A percentile compares a stretch with the other conserved stretches of the same genome.
Conservation (phyloP, 257 asterid species). For the Nicotiana benthamiana region DNA sequence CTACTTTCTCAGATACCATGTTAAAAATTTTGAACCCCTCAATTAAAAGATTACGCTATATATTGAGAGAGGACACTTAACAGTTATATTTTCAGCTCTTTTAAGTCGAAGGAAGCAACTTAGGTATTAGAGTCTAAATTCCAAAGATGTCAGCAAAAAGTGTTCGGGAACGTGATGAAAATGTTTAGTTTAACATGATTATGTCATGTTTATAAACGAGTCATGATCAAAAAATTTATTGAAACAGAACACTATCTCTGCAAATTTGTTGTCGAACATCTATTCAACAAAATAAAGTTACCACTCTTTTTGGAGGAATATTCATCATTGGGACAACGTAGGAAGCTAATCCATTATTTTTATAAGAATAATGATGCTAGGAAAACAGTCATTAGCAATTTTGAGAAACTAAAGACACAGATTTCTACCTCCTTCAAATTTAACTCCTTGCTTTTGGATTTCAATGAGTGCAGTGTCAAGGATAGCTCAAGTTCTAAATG, state of each 20-base stretch:
- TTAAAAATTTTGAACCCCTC: background rate
- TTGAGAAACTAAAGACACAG: background rate
- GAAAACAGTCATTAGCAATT: background rate
- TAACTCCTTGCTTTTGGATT: slow-evolving; percentile 36
- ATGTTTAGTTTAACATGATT: background rate
- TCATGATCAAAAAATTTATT: background rate
- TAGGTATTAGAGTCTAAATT: background rate
- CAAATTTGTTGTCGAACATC: background rate
- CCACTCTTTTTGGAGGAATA: background rate
- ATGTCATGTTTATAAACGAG: background rate
- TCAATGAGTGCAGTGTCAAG: slow-evolving; percentile 44
- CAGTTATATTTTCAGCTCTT: background rate
- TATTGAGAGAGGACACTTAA: background rate
- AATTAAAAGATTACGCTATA: background rate
- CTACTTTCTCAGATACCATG: background rate
- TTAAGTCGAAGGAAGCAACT: background rate
- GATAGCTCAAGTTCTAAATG: slow-evolving; percentile 60
- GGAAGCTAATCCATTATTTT: background rate
- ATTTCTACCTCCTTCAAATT: slow-evolving; percentile 37
- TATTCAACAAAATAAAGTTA: background rate
- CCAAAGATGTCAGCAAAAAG: background rate
- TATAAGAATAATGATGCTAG: background rate
- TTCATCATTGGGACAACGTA: background rate
- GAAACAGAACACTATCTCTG: too few species aligned
- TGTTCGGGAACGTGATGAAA: background rate